These are phyloP conservation scores for Phaffomyces opuntiae DNA, from an alignment of 805 yeast species.

Conservation along the genomic window DNA sequence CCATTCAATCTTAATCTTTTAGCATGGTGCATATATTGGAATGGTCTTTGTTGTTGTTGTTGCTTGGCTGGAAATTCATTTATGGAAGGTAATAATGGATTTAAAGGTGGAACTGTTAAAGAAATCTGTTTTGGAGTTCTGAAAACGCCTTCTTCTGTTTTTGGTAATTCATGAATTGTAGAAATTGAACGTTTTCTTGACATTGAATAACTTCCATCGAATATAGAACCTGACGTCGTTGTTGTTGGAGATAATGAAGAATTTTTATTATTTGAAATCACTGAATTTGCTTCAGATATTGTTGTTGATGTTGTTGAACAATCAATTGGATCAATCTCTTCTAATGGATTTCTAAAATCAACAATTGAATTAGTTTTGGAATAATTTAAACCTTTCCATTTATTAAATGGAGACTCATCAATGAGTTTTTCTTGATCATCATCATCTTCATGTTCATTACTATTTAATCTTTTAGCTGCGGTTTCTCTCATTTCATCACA, in stretches of 20 bases:
- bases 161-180: slow-evolving; percentile 4
- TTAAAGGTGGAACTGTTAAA: slow-evolving; percentile 32
- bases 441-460: slow-evolving; percentile 20
- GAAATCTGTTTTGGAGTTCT: slow-evolving; percentile 1
- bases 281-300: background rate
- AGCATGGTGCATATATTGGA: slow-evolving; percentile 49
- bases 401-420: slow-evolving; percentile 15
- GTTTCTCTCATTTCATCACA: slow-evolving; percentile 53
- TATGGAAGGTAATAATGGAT: slow-evolving; percentile 31
- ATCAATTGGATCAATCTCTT: slow-evolving; percentile 3
- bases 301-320: slow-evolving; percentile 8
- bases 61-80: slow-evolving; percentile 26
- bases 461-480: slow-evolving; percentile 43
- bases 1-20: slow-evolving; percentile 44
- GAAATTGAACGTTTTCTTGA: slow-evolving; percentile 14
- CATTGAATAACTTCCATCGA: slow-evolving; percentile 6
- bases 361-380: background rate
- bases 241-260: background rate
- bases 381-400: slow-evolving; percentile 19
- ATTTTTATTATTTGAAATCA: background rate
- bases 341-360: background rate
- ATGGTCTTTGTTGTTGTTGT: slow-evolving; percentile 23
- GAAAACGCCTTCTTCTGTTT: background rate
- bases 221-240: background rate
- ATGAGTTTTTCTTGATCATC: slow-evolving; percentile 3